A percentile compares a stretch with the other conserved stretches of the same genome.
These are phyloP conservation scores for Pseudocercospora cruenta DNA, from an alignment of 2,329 filamentous ascomycete species.

Conservation along the genomic window DNA sequence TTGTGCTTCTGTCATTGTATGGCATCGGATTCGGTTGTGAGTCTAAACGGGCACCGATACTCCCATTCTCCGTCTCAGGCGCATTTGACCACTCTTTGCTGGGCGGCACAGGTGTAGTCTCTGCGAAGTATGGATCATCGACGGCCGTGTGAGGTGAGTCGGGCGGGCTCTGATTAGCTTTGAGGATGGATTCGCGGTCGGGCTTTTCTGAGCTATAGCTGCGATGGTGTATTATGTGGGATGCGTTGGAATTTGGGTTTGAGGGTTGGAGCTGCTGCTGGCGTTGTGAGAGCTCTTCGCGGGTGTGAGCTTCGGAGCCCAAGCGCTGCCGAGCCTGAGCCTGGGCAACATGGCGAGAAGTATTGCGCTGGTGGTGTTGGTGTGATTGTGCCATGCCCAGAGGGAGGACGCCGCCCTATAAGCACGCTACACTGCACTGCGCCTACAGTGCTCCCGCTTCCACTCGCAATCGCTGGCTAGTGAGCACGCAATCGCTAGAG, in stretches of 20 bases:
- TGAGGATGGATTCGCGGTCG: background rate
- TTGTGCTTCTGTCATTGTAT: constrained; percentile 11
- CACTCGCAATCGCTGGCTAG: background rate
- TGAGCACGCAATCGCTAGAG: background rate
- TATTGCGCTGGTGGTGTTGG: constrained; percentile 8
- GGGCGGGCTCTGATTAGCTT: constrained; percentile 8
- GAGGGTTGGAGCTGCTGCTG: constrained; percentile 3
- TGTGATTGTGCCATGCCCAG: constrained; percentile 8
- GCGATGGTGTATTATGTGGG: background rate
- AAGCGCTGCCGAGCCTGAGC: constrained; percentile 2
- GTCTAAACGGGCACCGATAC: background rate
- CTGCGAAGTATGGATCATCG: constrained; percentile 16
- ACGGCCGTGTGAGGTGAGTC: constrained; percentile 11
- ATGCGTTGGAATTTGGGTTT: background rate
- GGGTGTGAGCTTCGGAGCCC: constrained; percentile 6
- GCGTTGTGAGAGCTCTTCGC: background rate
- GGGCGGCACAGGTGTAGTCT: constrained; percentile 7
- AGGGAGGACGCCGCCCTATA: background rate
- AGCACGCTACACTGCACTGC: background rate
- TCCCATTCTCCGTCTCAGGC: constrained; percentile 20
- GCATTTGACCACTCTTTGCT: constrained; percentile 18
- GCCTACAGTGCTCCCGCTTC: background rate
- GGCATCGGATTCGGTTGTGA: background rate
- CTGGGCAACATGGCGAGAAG: constrained; percentile 1
- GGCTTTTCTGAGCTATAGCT: constrained; percentile 1